These are phyloP conservation scores for Iberis pinnata DNA, from an alignment of 345 rosid species.

Conservation along the genomic window DNA sequence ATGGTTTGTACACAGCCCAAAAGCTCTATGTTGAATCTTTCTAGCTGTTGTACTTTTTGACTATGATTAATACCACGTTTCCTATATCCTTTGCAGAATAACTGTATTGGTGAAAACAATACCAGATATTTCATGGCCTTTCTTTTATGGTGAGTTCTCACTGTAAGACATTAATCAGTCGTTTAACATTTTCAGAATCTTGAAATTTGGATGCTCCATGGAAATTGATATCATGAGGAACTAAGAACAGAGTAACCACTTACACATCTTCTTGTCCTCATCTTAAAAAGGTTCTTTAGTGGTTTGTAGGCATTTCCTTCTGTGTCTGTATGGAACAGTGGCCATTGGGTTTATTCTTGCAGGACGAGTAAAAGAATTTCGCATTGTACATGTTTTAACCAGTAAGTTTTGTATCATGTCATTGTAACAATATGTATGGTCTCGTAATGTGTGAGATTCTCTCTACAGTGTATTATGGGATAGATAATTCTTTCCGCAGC, in stretches of 20 bases:
- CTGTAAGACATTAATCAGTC: slow-evolving; percentile 8
- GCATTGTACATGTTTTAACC: slow-evolving; percentile 49
- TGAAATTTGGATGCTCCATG: background rate
- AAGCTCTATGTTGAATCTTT: background rate
- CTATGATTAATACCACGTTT: background rate
- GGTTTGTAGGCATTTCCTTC: slow-evolving; percentile 75
- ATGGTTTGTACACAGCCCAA: slow-evolving; percentile 46
- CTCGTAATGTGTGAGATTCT: background rate
- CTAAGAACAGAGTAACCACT: no score
- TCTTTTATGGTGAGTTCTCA: slow-evolving; percentile 76
- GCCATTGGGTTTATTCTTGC: slow-evolving; percentile 75
- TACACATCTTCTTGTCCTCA: background rate
- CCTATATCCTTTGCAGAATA: slow-evolving; percentile 51
- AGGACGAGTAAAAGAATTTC: slow-evolving; percentile 67
- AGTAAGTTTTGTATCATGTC: slow-evolving; percentile 32
- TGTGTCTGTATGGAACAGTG: slow-evolving; percentile 72
- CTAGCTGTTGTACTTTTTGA: background rate
- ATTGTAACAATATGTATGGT: no score
- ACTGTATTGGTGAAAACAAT: slow-evolving; percentile 90
- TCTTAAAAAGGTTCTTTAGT: slow-evolving; percentile 28
- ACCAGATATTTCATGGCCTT: slow-evolving; percentile 83
- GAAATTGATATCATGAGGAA: no score
- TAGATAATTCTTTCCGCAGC: slow-evolving; percentile 57
- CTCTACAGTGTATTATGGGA: slow-evolving; percentile 68
- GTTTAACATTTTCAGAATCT: background rate